Base-by-base conservation (phyloP, 108 stramenopile species). In the Hondaea fermentalgiana region DNA sequence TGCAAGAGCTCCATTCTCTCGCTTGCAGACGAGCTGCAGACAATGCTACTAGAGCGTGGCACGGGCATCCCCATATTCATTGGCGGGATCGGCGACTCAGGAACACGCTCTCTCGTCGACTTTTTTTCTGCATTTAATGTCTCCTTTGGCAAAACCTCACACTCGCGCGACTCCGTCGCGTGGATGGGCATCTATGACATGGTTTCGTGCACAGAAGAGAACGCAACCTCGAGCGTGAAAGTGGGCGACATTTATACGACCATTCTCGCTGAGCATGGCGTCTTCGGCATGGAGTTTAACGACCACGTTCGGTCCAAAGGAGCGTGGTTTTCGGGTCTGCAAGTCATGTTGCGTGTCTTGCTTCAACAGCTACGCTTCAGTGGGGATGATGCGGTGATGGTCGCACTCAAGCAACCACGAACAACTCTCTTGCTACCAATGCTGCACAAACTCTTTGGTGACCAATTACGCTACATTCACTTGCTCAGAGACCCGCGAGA, bases 1-100 rank as follows among this genome's bases (percentile, higher is more conserved):
- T 57, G 55, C 55, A 69, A 69, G 25, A 42, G 42, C 4, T 42
- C 64, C 64, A 69, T 59, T n/a, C 59, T 59, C 19, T n/a, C 19
- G 19, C n/a, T 59, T 19, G 59, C 59, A 59, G 19, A n/a, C 59
- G n/a, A 23, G n/a, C 59, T 59, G 21, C 59, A 59, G 21, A 59
- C 19, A 59, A 19, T n/a, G 59, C 59, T 59, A 59, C 21, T n/a
- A 23, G n/a, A 59, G n/a, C 59, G 59, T 59, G n/a, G n/a, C 19
- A 59, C 59, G n/a, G 59, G 59, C n/a, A 59, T 72, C 19, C 76
- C 76, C 19, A 0, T 83, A 6, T 25, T 83, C 23, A 83, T 83
- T 53, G 76, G 76, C 49, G 76, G 76, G 6, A 53, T 83, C 28
- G 76, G 76, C 45, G 76, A 83, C 76, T 83, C 76, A 2, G 76